Conservation (phyloP, 805 yeast species). For the Pachysolen tannophilus region DNA sequence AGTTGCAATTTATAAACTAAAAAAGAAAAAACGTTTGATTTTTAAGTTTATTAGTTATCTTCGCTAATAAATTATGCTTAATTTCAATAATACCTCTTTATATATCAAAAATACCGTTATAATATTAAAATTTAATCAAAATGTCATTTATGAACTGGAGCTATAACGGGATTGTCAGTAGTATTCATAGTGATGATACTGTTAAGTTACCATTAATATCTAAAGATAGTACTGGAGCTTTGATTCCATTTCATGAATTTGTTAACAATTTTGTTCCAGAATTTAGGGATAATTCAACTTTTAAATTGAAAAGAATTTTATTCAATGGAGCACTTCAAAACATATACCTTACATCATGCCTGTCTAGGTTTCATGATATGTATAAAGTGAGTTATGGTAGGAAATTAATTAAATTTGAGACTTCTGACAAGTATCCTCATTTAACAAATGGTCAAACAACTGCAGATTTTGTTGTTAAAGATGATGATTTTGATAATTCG, state of each 20-base stretch:
- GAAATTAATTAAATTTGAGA: slow-evolving; percentile 30
- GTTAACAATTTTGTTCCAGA: slow-evolving; percentile 31
- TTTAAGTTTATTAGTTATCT: too few species aligned
- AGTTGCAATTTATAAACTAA: too few species aligned
- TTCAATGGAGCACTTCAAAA: slow-evolving; percentile 44
- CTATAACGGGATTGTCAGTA: slow-evolving; percentile 21
- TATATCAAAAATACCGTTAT: too few species aligned
- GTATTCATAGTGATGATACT: slow-evolving; percentile 15
- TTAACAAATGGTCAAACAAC: slow-evolving; percentile 33
- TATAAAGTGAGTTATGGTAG: slow-evolving; percentile 40
- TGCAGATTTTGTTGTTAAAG: slow-evolving; percentile 37
- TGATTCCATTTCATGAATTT: slow-evolving; percentile 24
- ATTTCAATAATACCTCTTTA: too few species aligned
- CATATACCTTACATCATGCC: slow-evolving; percentile 36
- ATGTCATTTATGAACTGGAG: slow-evolving; percentile 20
- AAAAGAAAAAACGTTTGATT: too few species aligned
- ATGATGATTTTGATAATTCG: slow-evolving; percentile 13
- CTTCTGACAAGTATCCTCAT: slow-evolving; percentile 17
- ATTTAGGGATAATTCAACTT: slow-evolving; percentile 28
- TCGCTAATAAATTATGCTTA: too few species aligned
- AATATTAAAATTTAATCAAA: too few species aligned
- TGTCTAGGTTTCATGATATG: slow-evolving; percentile 30
- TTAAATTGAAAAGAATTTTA: slow-evolving; percentile 35
- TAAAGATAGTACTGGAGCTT: slow-evolving; percentile 1
- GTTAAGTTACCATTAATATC: slow-evolving; percentile 19